Evolutionary conservation across 2,329 filamentous ascomycete genomes (phyloP).

Genomic region (Diaporthe citriasiana): DNA sequence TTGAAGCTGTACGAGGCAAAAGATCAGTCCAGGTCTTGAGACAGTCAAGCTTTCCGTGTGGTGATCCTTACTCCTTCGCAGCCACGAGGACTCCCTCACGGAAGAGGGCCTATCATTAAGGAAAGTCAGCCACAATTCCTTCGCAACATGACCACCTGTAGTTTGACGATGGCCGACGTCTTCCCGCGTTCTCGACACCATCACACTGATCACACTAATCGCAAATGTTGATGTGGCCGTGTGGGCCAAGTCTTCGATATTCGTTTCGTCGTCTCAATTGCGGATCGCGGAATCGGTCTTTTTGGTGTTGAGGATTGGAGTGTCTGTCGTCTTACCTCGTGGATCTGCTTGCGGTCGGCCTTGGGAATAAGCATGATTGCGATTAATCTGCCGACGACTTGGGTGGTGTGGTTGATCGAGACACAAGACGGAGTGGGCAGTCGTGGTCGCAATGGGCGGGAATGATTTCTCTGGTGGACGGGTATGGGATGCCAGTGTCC

Average conservation of each 20-base stretch:
- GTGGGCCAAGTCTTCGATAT: constrained; percentile 30
- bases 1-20: constrained; percentile 73
- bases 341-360: constrained; percentile 99
- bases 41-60: constrained; percentile 19
- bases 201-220: constrained; percentile 28
- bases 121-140: constrained; percentile 47
- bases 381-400: constrained; percentile 64
- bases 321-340: constrained; percentile 72
- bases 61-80: constrained; percentile 79
- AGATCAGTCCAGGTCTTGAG: constrained; percentile 32
- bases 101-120: constrained; percentile 77
- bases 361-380: constrained; percentile 97
- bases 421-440: constrained; percentile 38
- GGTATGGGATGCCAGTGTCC: constrained; percentile 24
- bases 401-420: constrained; percentile 58
- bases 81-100: constrained; percentile 93
- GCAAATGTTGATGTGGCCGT: constrained; percentile 18
- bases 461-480: constrained; percentile 40
- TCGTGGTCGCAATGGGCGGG: constrained; percentile 39
- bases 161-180: not conserved
- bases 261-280: constrained; percentile 32
- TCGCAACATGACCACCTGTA: not conserved
- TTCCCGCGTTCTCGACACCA: constrained; percentile 17
- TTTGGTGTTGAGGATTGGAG: constrained; percentile 10
- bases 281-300: constrained; percentile 35